Conservation (phyloP, 2,329 filamentous ascomycete genomes). For the Fusarium nurragi region DNA sequence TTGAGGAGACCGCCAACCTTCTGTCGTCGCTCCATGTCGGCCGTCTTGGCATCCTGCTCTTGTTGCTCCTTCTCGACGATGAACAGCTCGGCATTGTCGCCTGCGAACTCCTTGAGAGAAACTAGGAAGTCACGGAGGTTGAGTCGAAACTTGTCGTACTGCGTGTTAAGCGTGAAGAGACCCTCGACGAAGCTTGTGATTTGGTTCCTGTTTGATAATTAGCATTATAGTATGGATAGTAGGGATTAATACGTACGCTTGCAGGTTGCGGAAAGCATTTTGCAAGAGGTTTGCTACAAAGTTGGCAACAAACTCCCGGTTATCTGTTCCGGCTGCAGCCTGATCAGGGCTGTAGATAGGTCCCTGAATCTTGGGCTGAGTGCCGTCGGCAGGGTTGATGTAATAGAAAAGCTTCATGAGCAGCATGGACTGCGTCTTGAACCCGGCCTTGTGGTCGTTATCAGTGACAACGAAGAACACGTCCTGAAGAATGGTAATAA, state of each 20-base stretch:
- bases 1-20: conserved; percentile 97
- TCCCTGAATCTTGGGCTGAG: conserved; percentile 85
- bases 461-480: conserved; percentile 99
- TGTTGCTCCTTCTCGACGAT: conserved; percentile 95
- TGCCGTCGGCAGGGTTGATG: conserved; percentile 75
- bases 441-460: conserved; percentile 97
- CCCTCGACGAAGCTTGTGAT: conserved; percentile 90
- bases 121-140: conserved; percentile 97
- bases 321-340: conserved; percentile 82
- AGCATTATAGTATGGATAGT: conserved; percentile 41
- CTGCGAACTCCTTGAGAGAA: conserved; percentile 94
- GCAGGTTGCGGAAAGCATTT: conserved; percentile 92
- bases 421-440: conserved; percentile 96
- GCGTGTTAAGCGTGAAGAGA: conserved; percentile 86
- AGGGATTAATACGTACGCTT: conserved; percentile 70
- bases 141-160: conserved; percentile 94
- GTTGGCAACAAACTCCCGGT: conserved; percentile 88
- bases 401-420: conserved; percentile 97
- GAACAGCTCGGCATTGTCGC: conserved; percentile 93
- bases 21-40: conserved; percentile 89
- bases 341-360: conserved; percentile 90
- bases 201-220: conserved; percentile 70
- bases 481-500: conserved; percentile 93
- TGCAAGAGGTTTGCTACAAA: conserved; percentile 87
- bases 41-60: conserved; percentile 82